phyloP scores from a whole-genome alignment of 495 filamentous ascomycete species.

The Lepidopterella palustris region DNA sequence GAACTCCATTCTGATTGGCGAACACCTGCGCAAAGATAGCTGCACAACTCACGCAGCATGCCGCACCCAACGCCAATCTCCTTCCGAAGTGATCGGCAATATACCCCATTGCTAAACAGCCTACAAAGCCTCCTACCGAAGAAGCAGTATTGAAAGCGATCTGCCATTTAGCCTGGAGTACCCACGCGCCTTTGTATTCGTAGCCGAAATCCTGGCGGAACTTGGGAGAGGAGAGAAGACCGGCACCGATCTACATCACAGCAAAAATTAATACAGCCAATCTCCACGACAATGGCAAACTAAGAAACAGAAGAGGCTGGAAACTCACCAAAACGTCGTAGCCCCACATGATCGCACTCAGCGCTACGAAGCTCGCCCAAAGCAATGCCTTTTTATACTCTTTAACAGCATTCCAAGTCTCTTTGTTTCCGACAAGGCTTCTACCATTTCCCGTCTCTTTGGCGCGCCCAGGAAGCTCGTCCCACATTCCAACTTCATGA shows the following conservation, averaged over 20 bases:
- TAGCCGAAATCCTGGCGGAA: constrained; percentile 2
- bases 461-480: background rate
- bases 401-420: background rate
- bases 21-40: constrained; percentile 1
- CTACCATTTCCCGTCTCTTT: background rate
- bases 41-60: background rate
- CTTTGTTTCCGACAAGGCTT: background rate
- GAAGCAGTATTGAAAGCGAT: constrained; percentile 2
- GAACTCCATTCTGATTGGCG: background rate
- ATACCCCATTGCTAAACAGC: constrained; percentile 1
- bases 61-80: background rate
- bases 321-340: background rate
- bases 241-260: background rate
- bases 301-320: no score
- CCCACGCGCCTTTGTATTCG: background rate
- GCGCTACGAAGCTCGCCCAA: background rate
- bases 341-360: background rate
- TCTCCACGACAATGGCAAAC: no score
- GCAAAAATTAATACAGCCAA: background rate
- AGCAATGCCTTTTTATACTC: background rate
- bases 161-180: constrained; percentile 2
- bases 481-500: background rate
- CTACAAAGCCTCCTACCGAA: background rate
- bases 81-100: background rate
- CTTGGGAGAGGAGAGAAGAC: background rate